Evolutionary conservation across 139 green algal genomes (phyloP).

Genomic region (Spirogloea muscicola): DNA sequence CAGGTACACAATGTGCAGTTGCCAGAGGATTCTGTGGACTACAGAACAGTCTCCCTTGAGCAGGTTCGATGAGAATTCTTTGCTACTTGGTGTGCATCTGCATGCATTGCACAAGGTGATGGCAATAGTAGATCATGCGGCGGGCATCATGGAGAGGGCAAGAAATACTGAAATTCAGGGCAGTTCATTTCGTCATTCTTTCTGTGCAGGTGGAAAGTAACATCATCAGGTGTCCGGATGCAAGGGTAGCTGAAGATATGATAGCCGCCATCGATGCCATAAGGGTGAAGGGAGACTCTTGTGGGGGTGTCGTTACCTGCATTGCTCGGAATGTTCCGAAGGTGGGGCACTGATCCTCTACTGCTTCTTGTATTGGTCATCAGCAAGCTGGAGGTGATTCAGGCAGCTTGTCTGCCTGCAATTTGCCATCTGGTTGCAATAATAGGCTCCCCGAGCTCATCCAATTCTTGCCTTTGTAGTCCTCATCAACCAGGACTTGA

Average conservation of each 20-base stretch:
- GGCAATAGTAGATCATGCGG: too few relatives aligned
- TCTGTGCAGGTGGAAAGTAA: constrained; percentile 82
- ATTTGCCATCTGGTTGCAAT: too few relatives aligned
- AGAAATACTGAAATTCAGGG: background rate
- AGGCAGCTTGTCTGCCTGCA: too few relatives aligned
- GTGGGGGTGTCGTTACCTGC: constrained; percentile 95
- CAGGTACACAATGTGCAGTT: constrained; percentile 70
- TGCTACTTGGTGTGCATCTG: background rate
- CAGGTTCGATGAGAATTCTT: constrained; percentile 24
- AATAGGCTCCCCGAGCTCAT: too few relatives aligned
- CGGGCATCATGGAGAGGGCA: too few relatives aligned
- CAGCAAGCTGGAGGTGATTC: too few relatives aligned
- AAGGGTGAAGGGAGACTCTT: constrained; percentile 82
- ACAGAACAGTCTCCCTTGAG: constrained; percentile 31
- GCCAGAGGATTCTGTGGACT: constrained; percentile 48
- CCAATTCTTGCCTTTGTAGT: too few relatives aligned
- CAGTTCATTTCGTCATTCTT: background rate
- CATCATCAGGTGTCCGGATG: constrained; percentile 92
- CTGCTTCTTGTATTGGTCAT: too few relatives aligned
- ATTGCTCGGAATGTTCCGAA: constrained; percentile 70
- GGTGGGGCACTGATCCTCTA: constrained; percentile 14
- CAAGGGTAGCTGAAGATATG: constrained; percentile 78
- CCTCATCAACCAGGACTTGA: too few relatives aligned
- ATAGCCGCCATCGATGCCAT: constrained; percentile 92
- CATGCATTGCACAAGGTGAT: too few relatives aligned